Percentiles rank a stretch among this genome's conserved stretches.
Conservation (phyloP, 805 yeast genomes). For the Grigorovia jiainica region DNA sequence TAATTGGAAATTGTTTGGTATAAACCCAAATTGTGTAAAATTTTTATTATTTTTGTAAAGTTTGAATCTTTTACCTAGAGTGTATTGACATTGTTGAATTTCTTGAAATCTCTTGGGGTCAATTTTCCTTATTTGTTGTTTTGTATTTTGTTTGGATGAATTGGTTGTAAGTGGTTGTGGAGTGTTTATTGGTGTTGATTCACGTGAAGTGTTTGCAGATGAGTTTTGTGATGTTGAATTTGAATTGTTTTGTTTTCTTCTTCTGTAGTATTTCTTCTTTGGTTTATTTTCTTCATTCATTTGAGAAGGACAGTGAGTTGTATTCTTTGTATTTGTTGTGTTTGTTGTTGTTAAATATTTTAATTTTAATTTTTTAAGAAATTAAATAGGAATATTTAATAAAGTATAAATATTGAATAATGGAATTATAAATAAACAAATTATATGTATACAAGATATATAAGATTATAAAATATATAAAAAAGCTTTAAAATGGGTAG, state of each 20-base stretch:
- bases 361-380: background rate
- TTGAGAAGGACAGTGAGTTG: background rate
- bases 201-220: too few relatives aligned
- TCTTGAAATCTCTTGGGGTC: slow-evolving; percentile 3
- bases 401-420: too few relatives aligned
- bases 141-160: background rate
- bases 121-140: background rate
- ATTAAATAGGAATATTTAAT: too few relatives aligned
- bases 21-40: slow-evolving; percentile 17
- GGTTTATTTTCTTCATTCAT: background rate
- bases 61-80: slow-evolving; percentile 11
- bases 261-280: background rate
- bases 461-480: too few relatives aligned
- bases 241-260: background rate
- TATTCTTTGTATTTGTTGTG: background rate
- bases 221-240: too few relatives aligned
- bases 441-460: too few relatives aligned
- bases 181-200: too few relatives aligned
- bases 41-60: slow-evolving; percentile 15
- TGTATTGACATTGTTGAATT: slow-evolving; percentile 13
- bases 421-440: too few relatives aligned
- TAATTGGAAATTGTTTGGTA: background rate
- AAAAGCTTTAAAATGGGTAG: too few relatives aligned
- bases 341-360: background rate
- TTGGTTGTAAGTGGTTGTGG: background rate